Conservation (phyloP, 768 basidiomycete species). For the Suillus spraguei region DNA sequence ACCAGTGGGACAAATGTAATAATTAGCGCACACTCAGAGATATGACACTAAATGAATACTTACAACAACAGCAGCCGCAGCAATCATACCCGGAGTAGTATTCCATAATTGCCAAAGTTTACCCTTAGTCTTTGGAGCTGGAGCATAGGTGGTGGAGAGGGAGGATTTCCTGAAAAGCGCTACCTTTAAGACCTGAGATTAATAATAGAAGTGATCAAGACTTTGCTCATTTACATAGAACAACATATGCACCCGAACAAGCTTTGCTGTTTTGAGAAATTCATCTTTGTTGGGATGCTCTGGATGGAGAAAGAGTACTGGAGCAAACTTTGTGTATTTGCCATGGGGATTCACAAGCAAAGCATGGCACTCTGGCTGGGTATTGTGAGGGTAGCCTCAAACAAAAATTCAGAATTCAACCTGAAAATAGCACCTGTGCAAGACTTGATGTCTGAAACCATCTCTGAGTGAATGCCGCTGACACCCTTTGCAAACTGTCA, state of each 20-base stretch:
- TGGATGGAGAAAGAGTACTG: constrained; percentile 2
- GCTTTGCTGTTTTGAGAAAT: constrained; percentile 5
- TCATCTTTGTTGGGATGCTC: background rate
- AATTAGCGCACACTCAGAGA: background rate
- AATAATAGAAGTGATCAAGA: background rate
- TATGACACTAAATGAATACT: background rate
- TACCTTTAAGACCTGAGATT: constrained; percentile 2
- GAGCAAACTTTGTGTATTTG: constrained; percentile 11
- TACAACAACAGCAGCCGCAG: constrained; percentile 13
- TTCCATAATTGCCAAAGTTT: constrained; percentile 9
- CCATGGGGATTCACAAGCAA: background rate
- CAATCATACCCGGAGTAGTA: constrained; percentile 5
- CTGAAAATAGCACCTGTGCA: constrained; percentile 5
- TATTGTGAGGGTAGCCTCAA: background rate
- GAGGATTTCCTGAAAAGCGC: constrained; percentile 6
- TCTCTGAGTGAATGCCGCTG: background rate
- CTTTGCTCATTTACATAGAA: background rate
- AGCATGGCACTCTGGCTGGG: background rate
- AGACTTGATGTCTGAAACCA: constrained; percentile 6
- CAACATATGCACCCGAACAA: background rate
- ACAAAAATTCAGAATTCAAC: background rate
- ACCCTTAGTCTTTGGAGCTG: constrained; percentile 3
- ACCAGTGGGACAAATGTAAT: background rate
- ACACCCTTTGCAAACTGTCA: constrained; percentile 7
- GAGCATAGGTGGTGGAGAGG: background rate